Evolutionary conservation across 371 early-diverging fungal species (phyloP).

Genomic region (Lichtheimia ramosa): DNA sequence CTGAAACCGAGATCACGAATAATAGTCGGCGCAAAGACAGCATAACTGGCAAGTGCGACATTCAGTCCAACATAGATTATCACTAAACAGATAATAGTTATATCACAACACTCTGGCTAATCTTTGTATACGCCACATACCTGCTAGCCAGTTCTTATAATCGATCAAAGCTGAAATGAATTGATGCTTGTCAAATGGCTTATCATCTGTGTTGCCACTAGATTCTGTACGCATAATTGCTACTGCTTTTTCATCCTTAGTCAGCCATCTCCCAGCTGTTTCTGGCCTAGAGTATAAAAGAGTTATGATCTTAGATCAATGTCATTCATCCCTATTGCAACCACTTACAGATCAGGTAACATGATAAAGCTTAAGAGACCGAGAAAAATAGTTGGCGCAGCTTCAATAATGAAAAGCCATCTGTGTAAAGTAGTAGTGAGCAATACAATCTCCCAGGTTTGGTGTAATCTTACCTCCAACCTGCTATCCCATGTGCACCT

Average conservation of each 20-base stretch:
- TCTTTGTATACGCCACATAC: constrained; percentile 13
- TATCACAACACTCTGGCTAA: too few species aligned
- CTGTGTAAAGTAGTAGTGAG: background rate
- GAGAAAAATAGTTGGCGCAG: constrained; percentile 53
- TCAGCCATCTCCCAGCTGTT: constrained; percentile 28
- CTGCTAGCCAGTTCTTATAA: constrained; percentile 38
- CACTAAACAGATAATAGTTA: constrained; percentile 13
- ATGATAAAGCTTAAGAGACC: constrained; percentile 41
- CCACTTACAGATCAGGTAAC: constrained; percentile 31
- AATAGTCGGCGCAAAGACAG: constrained; percentile 43
- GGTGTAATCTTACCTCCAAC: constrained; percentile 28
- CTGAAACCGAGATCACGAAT: constrained; percentile 40
- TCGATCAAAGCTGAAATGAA: constrained; percentile 35
- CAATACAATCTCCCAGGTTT: background rate
- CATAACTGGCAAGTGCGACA: constrained; percentile 34
- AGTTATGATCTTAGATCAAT: background rate
- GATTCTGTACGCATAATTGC: constrained; percentile 28
- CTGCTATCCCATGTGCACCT: constrained; percentile 35
- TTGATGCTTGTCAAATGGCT: constrained; percentile 34
- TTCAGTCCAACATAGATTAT: constrained; percentile 45
- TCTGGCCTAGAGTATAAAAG: constrained; percentile 20
- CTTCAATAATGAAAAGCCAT: constrained; percentile 64
- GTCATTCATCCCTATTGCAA: background rate
- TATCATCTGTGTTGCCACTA: constrained; percentile 31
- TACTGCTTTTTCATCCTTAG: constrained; percentile 34